Evolutionary conservation across 2,329 filamentous ascomycete species (phyloP).

Genomic region (Purpureocillium takamizusanense): DNA sequence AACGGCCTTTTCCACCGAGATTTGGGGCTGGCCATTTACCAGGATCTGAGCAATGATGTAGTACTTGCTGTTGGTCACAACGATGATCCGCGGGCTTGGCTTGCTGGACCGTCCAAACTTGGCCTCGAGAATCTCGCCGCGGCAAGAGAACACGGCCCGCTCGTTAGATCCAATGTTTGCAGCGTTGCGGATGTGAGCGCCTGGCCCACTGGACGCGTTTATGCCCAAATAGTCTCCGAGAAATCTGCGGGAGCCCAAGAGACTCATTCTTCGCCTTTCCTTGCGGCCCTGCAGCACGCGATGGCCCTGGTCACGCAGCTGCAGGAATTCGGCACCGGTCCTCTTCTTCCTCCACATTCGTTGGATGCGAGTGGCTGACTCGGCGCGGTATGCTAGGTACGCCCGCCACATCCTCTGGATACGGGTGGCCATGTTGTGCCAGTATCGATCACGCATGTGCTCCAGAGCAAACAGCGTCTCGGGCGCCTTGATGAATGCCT

Average conservation of each 20-base stretch:
- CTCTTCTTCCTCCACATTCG: slow-evolving; percentile 92
- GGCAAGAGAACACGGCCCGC: slow-evolving; percentile 77
- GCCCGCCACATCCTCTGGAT: slow-evolving; percentile 97
- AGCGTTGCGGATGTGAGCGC: slow-evolving; percentile 68
- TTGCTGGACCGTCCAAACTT: slow-evolving; percentile 97
- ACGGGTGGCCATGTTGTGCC: slow-evolving; percentile 98
- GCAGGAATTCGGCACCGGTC: slow-evolving; percentile 79
- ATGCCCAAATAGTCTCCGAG: slow-evolving; percentile 91
- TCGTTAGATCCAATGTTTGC: slow-evolving; percentile 66
- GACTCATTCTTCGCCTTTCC: slow-evolving; percentile 82
- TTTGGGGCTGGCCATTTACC: slow-evolving; percentile 72
- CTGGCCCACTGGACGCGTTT: slow-evolving; percentile 69
- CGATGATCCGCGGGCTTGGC: slow-evolving; percentile 72
- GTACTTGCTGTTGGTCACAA: slow-evolving; percentile 78
- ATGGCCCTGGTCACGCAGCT: slow-evolving; percentile 83
- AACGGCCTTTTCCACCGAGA: slow-evolving; percentile 72
- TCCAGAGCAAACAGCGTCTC: slow-evolving; percentile 95
- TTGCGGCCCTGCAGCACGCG: slow-evolving; percentile 74
- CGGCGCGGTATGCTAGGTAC: slow-evolving; percentile 83
- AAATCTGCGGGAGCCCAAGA: slow-evolving; percentile 86
- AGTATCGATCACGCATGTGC: slow-evolving; percentile 95
- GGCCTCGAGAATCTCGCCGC: slow-evolving; percentile 80
- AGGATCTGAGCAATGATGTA: slow-evolving; percentile 83
- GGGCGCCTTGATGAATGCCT: slow-evolving; percentile 96
- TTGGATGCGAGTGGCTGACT: slow-evolving; percentile 90